Base-by-base conservation (phyloP, 495 filamentous ascomycete species). In the Daldinia loculata region DNA sequence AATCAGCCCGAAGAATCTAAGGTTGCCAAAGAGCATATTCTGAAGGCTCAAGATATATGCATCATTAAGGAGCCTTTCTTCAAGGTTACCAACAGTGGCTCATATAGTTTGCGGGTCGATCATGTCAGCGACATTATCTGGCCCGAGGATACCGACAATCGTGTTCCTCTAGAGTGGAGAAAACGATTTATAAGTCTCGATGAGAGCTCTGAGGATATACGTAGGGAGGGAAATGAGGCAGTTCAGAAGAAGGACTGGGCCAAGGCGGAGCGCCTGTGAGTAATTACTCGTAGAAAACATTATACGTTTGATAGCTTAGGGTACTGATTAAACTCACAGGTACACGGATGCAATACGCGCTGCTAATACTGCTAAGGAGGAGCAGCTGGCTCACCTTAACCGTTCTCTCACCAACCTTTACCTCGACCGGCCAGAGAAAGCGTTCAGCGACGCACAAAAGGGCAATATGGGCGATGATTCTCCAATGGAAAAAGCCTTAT, bases 51-150 rank as follows among this genome's bases (percentile, higher is more conserved):
- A 4, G 74, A 53, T 1, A 74, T 85, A 2, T 60, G 83, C 1
- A 57, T 84, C 15, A 63, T 88, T 65, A 88, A 88, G 70, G 86
- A 88, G 63, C 85, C 86, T 3, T 88, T 84, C 69, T 75, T 84
- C 53, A 84, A 84, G 57, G 39, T 71, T 0, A 81, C 72, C 56
- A 69, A 67, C 2, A 69, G 82, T 58, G 82, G 81, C 3, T 52
- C 67, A 2, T 83, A 80, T 71, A 77, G 73, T 3, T 63, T 88
- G 15, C 79, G 85, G 9, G 84, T 88, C 11, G 86, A 88, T 59
- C 86, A 89, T 79, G 61, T 82, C 52, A 81, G 78, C 41, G 84
- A 87, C 61, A 56, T 86, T 27, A 66, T 74, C 4, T 72, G 78
- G 58, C 38, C 85, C 14, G 64, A 77, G 14, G 63, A 64, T 2